Base-by-base conservation (phyloP, 2,329 filamentous ascomycete genomes). In the Berkeleyomyces rouxiae region DNA sequence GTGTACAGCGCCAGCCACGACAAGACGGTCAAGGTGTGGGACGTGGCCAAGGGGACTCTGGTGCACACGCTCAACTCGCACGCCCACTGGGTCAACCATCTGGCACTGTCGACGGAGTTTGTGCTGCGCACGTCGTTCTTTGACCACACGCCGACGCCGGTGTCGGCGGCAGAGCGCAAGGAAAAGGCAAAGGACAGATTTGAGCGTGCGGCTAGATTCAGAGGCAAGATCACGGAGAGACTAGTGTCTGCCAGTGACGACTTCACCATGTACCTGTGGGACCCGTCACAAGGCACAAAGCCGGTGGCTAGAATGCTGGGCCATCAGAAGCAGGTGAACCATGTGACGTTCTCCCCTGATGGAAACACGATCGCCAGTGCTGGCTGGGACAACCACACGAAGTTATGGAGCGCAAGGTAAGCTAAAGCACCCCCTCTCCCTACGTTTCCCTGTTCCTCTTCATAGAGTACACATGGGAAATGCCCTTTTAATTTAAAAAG, bases 211-310 rank as follows among this genome's bases (percentile, higher is more conserved):
- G 89, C 90, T 4, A 87, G 79, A 1, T 79, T 90, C 37, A 82
- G 86, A 66, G 87, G 87, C 36, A 83, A 85, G 69, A 78, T 95
- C 31, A 83, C 87, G 0, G 93, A 99, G 75, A 82, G 88, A 37
- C 75, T 97, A 3, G 88, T 95, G 2, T 95, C 90, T 7, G 93
- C 92, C 2, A 92, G 87, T 67, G 93, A 97, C 70, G 93, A 99
- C 72, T 95, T 91, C 72, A 96, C 91, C 4, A 92, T 99, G 81
- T 96, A 90, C 71, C 80, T 99, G 6, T 99, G 92, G 92, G 88
- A 95, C 65, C 91, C 91, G 0, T 79, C 84, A 7, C 74, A 80
- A 65, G 85, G 86, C 3, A 88, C 79, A 6, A 96, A 97, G 72
- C 91, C 92, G 0, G 77, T 97, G 3, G 87, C 88, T n/a, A 80